These are phyloP conservation scores for Stevia rebaudiana DNA, from an alignment of 140 eudicot genomes.

Conservation along the genomic window DNA sequence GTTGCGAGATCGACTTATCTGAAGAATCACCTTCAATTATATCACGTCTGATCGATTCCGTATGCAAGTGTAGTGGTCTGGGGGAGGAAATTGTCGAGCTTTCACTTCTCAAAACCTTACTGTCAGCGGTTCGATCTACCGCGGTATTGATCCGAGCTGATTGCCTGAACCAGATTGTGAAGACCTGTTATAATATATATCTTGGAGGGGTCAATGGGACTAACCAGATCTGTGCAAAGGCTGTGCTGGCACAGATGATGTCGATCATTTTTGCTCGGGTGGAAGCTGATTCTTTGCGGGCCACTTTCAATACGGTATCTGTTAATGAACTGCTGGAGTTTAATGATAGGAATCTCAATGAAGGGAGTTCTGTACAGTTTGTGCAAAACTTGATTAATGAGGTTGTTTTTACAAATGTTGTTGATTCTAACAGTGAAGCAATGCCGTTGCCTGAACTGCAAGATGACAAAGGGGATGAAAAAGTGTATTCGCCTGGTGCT, in stretches of 20 bases:
- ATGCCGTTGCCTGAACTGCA: constrained; percentile 20
- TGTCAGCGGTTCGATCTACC: constrained; percentile 73
- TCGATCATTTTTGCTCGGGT: constrained; percentile 66
- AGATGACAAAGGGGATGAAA: constrained; percentile 19
- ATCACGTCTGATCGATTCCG: constrained; percentile 52
- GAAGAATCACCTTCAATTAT: constrained; percentile 17
- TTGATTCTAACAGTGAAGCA: constrained; percentile 30
- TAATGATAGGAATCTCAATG: constrained; percentile 79
- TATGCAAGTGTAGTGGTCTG: constrained; percentile 66
- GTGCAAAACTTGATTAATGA: constrained; percentile 70
- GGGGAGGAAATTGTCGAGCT: constrained; percentile 79
- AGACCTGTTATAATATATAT: constrained; percentile 78
- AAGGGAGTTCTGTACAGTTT: constrained; percentile 81
- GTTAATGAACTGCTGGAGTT: constrained; percentile 75
- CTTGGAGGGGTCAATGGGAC: constrained; percentile 91
- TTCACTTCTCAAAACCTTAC: constrained; percentile 53
- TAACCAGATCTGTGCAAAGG: constrained; percentile 96
- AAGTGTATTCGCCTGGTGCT: constrained; percentile 22
- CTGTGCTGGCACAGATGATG: constrained; percentile 93
- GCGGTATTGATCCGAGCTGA: constrained; percentile 50
- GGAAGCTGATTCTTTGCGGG: constrained; percentile 53
- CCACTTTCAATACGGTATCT: constrained; percentile 42
- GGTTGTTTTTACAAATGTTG: constrained; percentile 53
- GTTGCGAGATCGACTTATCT: constrained; percentile 47
- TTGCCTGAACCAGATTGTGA: constrained; percentile 66